Evolutionary conservation across 306 rosid genomes (phyloP).

Genomic region (Inga laurina): DNA sequence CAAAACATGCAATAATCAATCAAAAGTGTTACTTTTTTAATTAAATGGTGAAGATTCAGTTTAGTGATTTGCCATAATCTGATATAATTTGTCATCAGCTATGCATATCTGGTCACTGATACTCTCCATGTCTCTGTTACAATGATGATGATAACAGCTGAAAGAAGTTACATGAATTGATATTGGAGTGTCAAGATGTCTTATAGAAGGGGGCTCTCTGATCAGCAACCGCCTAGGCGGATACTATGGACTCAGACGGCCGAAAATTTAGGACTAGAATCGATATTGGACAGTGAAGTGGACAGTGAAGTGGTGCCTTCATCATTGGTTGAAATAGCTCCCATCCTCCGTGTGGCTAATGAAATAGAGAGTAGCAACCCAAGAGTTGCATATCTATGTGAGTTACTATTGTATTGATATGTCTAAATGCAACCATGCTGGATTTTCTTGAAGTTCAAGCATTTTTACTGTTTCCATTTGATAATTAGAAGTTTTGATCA

Average conservation of each 20-base stretch:
- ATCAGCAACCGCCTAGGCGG: slow-evolving; percentile 71
- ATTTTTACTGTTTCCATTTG: no score
- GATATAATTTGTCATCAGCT: no score
- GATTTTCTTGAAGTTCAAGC: not conserved
- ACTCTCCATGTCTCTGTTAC: slow-evolving; percentile 19
- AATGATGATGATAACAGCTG: slow-evolving; percentile 28
- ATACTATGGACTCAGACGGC: slow-evolving; percentile 88
- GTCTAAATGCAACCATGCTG: slow-evolving; percentile 4
- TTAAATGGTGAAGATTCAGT: slow-evolving; percentile 6
- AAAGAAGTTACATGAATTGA: slow-evolving; percentile 31
- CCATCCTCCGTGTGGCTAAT: slow-evolving; percentile 96
- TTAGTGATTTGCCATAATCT: slow-evolving; percentile 17
- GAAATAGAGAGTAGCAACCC: slow-evolving; percentile 82
- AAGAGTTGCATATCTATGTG: slow-evolving; percentile 94
- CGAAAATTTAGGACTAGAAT: slow-evolving; percentile 70
- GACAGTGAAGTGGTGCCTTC: slow-evolving; percentile 99
- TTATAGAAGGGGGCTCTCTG: slow-evolving; percentile 71
- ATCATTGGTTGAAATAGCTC: slow-evolving; percentile 81
- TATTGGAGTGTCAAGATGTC: slow-evolving; percentile 64
- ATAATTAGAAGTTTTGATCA: no score
- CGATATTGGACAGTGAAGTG: slow-evolving; percentile 94
- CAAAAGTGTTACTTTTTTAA: not conserved
- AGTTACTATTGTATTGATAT: slow-evolving; percentile 44
- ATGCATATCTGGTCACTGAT: not conserved
- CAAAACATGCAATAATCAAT: slow-evolving; percentile 5